Evolutionary conservation across 768 basidiomycete genomes (phyloP).

Genomic region (Pulveroboletus sp.): DNA sequence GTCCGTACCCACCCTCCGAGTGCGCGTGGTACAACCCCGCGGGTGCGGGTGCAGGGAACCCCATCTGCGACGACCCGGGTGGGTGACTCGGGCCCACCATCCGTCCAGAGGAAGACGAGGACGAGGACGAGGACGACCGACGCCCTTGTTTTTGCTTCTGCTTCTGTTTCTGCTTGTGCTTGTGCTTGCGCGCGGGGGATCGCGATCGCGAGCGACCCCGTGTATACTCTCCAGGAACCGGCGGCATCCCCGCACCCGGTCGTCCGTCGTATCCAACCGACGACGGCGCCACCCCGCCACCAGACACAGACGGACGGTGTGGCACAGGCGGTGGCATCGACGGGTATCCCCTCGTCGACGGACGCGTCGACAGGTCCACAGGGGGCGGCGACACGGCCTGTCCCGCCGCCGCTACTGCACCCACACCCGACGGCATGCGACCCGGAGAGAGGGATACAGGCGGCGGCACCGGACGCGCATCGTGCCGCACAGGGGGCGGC

Average conservation of each 20-base stretch:
- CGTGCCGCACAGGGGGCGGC: not conserved
- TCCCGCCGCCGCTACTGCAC: slow-evolving; percentile 1
- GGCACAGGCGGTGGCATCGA: not conserved
- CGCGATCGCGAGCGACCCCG: slow-evolving; percentile 2
- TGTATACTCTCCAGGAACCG: too few species aligned
- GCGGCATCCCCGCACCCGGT: too few species aligned
- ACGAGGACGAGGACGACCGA: not conserved
- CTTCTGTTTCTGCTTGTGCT: too few species aligned
- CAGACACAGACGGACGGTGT: not conserved
- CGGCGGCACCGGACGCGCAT: slow-evolving; percentile 7
- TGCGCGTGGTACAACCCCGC: not conserved
- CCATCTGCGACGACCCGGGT: not conserved
- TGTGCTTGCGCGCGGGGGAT: too few species aligned
- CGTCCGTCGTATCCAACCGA: too few species aligned
- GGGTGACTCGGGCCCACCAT: too few species aligned
- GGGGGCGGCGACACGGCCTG: slow-evolving; percentile 6
- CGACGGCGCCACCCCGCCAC: not conserved
- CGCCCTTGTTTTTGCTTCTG: too few species aligned
- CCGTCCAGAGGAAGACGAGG: too few species aligned
- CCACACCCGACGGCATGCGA: slow-evolving; percentile 1
- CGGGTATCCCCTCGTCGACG: not conserved
- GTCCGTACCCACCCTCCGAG: not conserved
- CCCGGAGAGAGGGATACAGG: not conserved
- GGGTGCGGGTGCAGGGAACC: not conserved
- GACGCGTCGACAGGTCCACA: slow-evolving; percentile 12